A percentile compares a stretch with the other conserved stretches of the same genome.
phyloP scores from a whole-genome alignment of 2,329 filamentous ascomycete species.

The Phaeoacremonium minimum region DNA sequence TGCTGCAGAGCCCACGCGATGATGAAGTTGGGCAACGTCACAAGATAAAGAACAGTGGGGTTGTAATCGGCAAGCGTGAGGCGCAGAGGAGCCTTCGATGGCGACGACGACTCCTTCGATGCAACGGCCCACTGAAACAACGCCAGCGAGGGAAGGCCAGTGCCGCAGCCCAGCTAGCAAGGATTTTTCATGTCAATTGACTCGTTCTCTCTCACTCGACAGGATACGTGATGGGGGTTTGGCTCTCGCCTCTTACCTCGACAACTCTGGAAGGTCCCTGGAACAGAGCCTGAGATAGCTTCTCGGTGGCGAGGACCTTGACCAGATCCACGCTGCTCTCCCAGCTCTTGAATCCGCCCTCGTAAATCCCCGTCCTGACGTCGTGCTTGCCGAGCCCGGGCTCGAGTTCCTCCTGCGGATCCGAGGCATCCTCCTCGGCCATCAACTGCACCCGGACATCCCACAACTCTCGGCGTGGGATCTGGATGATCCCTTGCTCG shows the following conservation, averaged over 20 bases:
- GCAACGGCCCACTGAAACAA: constrained; percentile 58
- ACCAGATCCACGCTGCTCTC: constrained; percentile 80
- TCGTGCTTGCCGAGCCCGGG: constrained; percentile 63
- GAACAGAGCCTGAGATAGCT: constrained; percentile 24
- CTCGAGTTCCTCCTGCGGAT: constrained; percentile 30
- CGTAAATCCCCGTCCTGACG: constrained; percentile 77
- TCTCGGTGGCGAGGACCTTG: constrained; percentile 52
- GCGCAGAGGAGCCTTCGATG: constrained; percentile 35
- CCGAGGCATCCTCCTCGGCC: constrained; percentile 53
- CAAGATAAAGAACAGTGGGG: constrained; percentile 68
- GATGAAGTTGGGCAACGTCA: constrained; percentile 75
- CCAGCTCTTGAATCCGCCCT: constrained; percentile 88
- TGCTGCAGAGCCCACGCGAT: constrained; percentile 60
- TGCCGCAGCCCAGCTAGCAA: constrained; percentile 70
- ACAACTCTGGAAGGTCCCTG: constrained; percentile 38
- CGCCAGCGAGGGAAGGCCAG: constrained; percentile 67
- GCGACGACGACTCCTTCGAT: constrained; percentile 22
- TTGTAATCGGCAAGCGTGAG: constrained; percentile 79
- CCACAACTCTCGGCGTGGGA: constrained; percentile 76
- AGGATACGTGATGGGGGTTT: not conserved
- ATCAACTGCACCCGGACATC: constrained; percentile 79
- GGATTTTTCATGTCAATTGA: not conserved
- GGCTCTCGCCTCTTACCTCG: constrained; percentile 41
- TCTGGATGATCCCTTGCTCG: constrained; percentile 42
- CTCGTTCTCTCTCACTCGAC: constrained; percentile 2